Conservation (phyloP, 164 flowering plant species). For the Stephania japonica region DNA sequence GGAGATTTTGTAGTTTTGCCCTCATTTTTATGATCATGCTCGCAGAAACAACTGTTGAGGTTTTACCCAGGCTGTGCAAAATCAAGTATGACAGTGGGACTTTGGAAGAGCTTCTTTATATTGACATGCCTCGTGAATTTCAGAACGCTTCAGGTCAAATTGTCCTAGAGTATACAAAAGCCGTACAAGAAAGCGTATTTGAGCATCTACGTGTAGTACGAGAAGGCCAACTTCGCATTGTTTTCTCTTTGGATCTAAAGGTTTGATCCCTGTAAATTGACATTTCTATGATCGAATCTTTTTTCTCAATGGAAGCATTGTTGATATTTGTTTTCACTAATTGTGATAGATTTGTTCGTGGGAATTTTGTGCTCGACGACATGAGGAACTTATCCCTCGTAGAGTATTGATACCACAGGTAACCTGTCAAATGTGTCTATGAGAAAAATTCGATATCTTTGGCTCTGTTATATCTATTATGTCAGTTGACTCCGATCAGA, state of each 20-base stretch:
- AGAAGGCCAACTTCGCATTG: slow-evolving; percentile 95
- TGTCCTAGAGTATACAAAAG: slow-evolving; percentile 95
- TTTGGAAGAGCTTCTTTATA: slow-evolving; percentile 92
- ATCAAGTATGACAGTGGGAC: slow-evolving; percentile 99
- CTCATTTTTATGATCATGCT: background rate
- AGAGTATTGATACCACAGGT: slow-evolving; percentile 90
- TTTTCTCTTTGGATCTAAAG: slow-evolving; percentile 94
- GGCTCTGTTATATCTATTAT: background rate
- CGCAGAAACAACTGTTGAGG: slow-evolving; percentile 96
- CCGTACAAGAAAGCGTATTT: slow-evolving; percentile 98
- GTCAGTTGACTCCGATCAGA: background rate
- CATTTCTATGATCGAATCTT: background rate
- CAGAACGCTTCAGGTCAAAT: slow-evolving; percentile 94
- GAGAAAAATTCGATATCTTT: background rate
- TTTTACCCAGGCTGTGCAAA: slow-evolving; percentile 96
- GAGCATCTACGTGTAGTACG: slow-evolving; percentile 99
- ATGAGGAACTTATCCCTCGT: slow-evolving; percentile 94
- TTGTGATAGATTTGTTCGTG: slow-evolving; percentile 82
- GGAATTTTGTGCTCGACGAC: slow-evolving; percentile 99
- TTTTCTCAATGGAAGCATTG: background rate
- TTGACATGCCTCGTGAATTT: slow-evolving; percentile 94
- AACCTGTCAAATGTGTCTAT: slow-evolving; percentile 1
- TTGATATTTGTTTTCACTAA: background rate
- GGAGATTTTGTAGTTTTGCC: background rate
- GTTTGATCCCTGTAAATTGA: slow-evolving; percentile 25